A percentile compares a stretch with the other conserved stretches of the same genome.
These are phyloP conservation scores for Fusarium sp. DNA, from an alignment of 2,329 filamentous ascomycete species.

Conservation along the genomic window DNA sequence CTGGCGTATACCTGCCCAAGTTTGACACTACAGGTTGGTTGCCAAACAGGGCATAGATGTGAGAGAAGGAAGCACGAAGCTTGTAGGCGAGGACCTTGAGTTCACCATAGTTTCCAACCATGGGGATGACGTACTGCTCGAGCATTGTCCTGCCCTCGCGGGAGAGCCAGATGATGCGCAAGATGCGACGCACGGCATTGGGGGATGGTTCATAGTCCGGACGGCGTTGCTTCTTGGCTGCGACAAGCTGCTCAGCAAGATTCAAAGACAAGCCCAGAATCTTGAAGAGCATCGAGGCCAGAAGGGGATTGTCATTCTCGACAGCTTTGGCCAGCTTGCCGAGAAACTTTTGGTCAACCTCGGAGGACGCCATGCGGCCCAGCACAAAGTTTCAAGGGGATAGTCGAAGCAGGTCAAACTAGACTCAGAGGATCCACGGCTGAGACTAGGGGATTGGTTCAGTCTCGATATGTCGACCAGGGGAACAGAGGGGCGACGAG, in stretches of 20 bases:
- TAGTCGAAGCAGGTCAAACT: slow-evolving; percentile 20
- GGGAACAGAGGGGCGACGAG: slow-evolving; percentile 31
- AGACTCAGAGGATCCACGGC: slow-evolving; percentile 33
- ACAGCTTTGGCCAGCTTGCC: slow-evolving; percentile 87
- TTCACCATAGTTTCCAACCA: slow-evolving; percentile 81
- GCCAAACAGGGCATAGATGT: slow-evolving; percentile 96
- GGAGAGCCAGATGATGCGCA: slow-evolving; percentile 94
- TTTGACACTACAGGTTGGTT: slow-evolving; percentile 84
- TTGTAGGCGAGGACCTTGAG: slow-evolving; percentile 93
- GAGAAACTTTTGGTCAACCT: slow-evolving; percentile 97
- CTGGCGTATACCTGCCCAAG: slow-evolving; percentile 65
- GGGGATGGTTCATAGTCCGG: slow-evolving; percentile 84
- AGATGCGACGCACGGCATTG: slow-evolving; percentile 82
- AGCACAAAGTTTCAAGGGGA: slow-evolving; percentile 15
- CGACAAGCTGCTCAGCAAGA: slow-evolving; percentile 84
- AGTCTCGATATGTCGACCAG: slow-evolving; percentile 36
- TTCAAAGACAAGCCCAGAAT: slow-evolving; percentile 91
- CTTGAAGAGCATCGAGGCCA: slow-evolving; percentile 88
- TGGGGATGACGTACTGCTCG: slow-evolving; percentile 88
- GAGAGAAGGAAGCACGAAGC: slow-evolving; percentile 92
- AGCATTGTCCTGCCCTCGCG: slow-evolving; percentile 90
- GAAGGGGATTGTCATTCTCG: slow-evolving; percentile 79
- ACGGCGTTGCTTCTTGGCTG: slow-evolving; percentile 83
- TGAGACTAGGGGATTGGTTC: slow-evolving; percentile 37
- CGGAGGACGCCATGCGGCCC: slow-evolving; percentile 86